Base-by-base conservation (phyloP, 345 rosid genomes). In the Orychophragmus violaceus region DNA sequence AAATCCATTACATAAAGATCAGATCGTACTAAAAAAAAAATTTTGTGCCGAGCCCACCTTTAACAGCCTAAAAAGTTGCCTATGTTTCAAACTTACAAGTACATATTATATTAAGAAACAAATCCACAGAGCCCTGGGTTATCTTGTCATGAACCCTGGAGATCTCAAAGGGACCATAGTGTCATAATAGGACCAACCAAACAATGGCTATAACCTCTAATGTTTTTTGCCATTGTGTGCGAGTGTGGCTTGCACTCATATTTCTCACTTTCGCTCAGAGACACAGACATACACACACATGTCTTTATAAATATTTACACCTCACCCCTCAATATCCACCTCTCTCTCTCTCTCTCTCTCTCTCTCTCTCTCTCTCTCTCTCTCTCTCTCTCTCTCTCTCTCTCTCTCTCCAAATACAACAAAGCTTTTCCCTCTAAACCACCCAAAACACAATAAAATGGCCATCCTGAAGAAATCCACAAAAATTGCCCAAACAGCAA, bases 111-210 rank as follows among this genome's bases (percentile, higher is more conserved):
- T 10, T 33, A 19, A 69, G 24, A 27, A 5, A 32, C 22, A 49
- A 37, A 17, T 49, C 62, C 14, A 70, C 56, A 41, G 33, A 54
- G 46, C 14, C 44, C 18, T 27, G 64, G 32, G 37, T 24, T 18
- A 63, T 24, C 48, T 63, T 44, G 48, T 30, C 8, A 42, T 48
- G 22, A 54, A 28, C 75, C 23, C 57, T 70, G 68, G 45, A 22
- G 59, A 13, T 62, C n/a, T n/a, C 50, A 45, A 71, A 46, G 70
- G 89, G 87, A 67, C 89, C 84, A 70, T 57, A 19, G 37, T 86
- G 81, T 76, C 84, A 72, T 42, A 65, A 66, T 75, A 82, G 68
- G 81, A 51, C 71, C 76, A 81, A 78, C 87, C 87, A 84, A 4
- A 55, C 71, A 50, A 66, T 51, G 54, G 62, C 55, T 77, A 36